Evolutionary conservation across 2,329 filamentous ascomycete species (phyloP).

Genomic region (Didymella glomerata): DNA sequence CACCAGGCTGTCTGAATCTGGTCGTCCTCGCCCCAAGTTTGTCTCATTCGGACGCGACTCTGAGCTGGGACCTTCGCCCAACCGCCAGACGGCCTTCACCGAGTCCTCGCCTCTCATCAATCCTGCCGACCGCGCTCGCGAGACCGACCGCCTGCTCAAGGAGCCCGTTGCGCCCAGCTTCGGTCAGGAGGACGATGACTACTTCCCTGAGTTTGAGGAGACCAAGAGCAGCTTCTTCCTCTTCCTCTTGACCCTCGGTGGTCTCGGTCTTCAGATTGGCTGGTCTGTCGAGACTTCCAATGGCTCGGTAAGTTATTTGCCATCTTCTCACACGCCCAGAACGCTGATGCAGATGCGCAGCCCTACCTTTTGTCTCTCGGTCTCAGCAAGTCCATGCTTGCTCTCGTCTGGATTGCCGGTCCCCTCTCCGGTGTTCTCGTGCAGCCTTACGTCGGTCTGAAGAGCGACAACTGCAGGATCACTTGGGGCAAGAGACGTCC

Average conservation of each 20-base stretch:
- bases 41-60: slow-evolving; percentile 49
- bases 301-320: slow-evolving; percentile 69
- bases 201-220: slow-evolving; percentile 61
- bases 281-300: slow-evolving; percentile 97
- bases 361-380: slow-evolving; percentile 63
- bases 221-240: slow-evolving; percentile 88
- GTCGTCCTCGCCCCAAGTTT: slow-evolving; percentile 43
- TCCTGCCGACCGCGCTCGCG: slow-evolving; percentile 39
- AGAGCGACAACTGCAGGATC: slow-evolving; percentile 60
- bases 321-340: background rate
- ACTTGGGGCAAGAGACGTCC: slow-evolving; percentile 61
- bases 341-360: slow-evolving; percentile 33
- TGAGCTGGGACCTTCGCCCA: slow-evolving; percentile 25
- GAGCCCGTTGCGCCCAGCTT: slow-evolving; percentile 43
- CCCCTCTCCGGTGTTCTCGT: slow-evolving; percentile 62
- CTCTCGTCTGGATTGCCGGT: slow-evolving; percentile 65
- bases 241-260: slow-evolving; percentile 82
- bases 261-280: slow-evolving; percentile 88
- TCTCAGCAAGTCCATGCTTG: slow-evolving; percentile 61
- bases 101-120: slow-evolving; percentile 49
- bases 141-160: slow-evolving; percentile 46
- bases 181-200: slow-evolving; percentile 54
- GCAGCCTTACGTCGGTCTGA: slow-evolving; percentile 63
- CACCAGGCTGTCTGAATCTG: slow-evolving; percentile 24
- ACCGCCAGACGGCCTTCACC: slow-evolving; percentile 40